A percentile compares a stretch with the other conserved stretches of the same genome.
These are phyloP conservation scores for Leishmania braziliensis DNA, from an alignment of 208 protist species.

Conservation along the genomic window DNA sequence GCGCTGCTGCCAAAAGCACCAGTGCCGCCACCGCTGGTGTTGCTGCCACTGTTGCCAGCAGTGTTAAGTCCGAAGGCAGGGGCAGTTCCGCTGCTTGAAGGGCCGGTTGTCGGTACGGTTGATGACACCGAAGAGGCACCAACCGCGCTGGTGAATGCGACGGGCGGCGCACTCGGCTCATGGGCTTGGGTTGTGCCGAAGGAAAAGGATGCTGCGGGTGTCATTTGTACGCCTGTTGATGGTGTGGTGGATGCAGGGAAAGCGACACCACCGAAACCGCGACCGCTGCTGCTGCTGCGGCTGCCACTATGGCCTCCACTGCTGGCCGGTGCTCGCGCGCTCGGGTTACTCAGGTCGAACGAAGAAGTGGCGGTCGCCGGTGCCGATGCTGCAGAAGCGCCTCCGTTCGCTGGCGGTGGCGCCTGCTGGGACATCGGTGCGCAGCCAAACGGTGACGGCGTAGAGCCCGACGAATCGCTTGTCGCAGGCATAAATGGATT, in stretches of 20 bases:
- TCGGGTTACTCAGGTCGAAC: background rate
- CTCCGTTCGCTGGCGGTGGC: background rate
- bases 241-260: background rate
- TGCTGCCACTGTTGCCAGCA: background rate
- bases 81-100: background rate
- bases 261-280: background rate
- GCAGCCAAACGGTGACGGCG: background rate
- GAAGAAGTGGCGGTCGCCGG: background rate
- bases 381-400: background rate
- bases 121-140: background rate
- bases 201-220: background rate
- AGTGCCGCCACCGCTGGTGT: background rate
- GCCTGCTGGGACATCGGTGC: background rate
- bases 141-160: background rate
- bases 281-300: too few relatives aligned
- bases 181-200: background rate
- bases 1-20: background rate
- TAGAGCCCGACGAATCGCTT: background rate
- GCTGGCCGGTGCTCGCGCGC: background rate
- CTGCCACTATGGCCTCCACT: background rate
- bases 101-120: background rate
- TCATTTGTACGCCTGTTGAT: background rate
- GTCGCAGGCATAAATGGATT: constrained; percentile 4
- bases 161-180: background rate
- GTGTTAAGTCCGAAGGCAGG: background rate